Evolutionary conservation across 306 rosid species (phyloP).

Genomic region (Gleditsia sinensis): DNA sequence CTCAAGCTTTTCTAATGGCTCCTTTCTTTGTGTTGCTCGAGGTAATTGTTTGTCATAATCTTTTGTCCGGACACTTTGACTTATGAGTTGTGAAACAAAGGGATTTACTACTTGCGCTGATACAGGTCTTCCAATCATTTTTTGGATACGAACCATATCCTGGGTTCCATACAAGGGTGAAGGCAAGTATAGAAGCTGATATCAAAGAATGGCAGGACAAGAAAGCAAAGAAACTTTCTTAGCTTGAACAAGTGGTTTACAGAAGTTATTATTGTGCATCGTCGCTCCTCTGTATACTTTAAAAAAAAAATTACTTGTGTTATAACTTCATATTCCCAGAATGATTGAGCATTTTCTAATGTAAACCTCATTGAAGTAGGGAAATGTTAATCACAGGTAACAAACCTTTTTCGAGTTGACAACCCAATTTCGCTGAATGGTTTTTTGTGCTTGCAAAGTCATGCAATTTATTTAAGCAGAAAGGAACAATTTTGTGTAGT

Average conservation of each 20-base stretch:
- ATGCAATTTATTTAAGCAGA: too few species aligned
- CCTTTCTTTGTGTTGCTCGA: constrained; percentile 78
- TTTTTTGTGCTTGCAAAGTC: neutral
- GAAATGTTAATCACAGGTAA: neutral
- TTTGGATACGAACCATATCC: constrained; percentile 84
- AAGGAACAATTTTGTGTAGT: too few species aligned
- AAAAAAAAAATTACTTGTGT: neutral
- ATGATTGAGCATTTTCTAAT: neutral
- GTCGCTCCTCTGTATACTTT: constrained; percentile 8
- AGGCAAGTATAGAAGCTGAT: constrained; percentile 56
- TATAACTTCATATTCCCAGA: neutral
- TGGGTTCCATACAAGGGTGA: constrained; percentile 66
- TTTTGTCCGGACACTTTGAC: neutral
- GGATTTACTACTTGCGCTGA: constrained; percentile 8
- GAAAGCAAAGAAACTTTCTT: constrained; percentile 62
- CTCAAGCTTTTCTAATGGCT: constrained; percentile 84
- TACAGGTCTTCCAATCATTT: constrained; percentile 53
- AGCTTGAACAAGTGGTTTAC: neutral
- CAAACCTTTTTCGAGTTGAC: neutral
- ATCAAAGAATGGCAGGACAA: constrained; percentile 67
- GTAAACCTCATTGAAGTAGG: neutral
- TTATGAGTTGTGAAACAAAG: constrained; percentile 38
- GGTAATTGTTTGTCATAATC: constrained; percentile 36
- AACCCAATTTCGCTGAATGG: neutral
- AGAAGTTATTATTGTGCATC: neutral